These are phyloP conservation scores for Chloris gayana DNA, from an alignment of 176 grass and related monocot species.

Conservation along the genomic window DNA sequence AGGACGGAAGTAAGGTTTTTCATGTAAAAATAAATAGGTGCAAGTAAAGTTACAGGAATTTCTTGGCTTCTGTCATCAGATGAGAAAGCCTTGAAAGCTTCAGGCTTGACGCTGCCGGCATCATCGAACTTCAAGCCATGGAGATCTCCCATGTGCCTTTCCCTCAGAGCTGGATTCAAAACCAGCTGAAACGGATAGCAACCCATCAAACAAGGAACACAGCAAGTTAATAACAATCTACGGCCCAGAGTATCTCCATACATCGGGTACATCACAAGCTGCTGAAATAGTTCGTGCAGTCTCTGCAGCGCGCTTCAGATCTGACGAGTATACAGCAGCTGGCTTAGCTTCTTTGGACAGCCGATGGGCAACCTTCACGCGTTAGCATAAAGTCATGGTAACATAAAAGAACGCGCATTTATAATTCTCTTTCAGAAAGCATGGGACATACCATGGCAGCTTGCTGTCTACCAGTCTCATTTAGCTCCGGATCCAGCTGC, in stretches of 20 bases:
- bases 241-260: slow-evolving; percentile 11
- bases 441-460: slow-evolving; percentile 50
- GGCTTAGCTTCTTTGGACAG: slow-evolving; percentile 60
- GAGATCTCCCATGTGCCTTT: slow-evolving; percentile 78
- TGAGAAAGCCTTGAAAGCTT: slow-evolving; percentile 50
- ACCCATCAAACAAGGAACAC: not conserved
- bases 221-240: not conserved
- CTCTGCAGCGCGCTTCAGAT: slow-evolving; percentile 64
- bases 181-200: slow-evolving; percentile 44
- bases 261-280: slow-evolving; percentile 46
- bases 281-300: slow-evolving; percentile 58
- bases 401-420: not conserved
- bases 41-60: slow-evolving; percentile 59
- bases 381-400: not conserved
- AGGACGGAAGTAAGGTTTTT: not conserved
- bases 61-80: slow-evolving; percentile 46
- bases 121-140: slow-evolving; percentile 58
- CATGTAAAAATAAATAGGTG: not conserved
- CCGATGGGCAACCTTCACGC: slow-evolving; percentile 50
- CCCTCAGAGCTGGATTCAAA: slow-evolving; percentile 50
- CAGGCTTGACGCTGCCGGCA: slow-evolving; percentile 54
- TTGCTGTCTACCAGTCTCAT: slow-evolving; percentile 59
- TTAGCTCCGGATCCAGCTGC: slow-evolving; percentile 66
- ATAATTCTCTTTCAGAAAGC: not conserved
- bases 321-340: slow-evolving; percentile 65